Conservation (phyloP, 208 protist species). For the Leishmania major region DNA sequence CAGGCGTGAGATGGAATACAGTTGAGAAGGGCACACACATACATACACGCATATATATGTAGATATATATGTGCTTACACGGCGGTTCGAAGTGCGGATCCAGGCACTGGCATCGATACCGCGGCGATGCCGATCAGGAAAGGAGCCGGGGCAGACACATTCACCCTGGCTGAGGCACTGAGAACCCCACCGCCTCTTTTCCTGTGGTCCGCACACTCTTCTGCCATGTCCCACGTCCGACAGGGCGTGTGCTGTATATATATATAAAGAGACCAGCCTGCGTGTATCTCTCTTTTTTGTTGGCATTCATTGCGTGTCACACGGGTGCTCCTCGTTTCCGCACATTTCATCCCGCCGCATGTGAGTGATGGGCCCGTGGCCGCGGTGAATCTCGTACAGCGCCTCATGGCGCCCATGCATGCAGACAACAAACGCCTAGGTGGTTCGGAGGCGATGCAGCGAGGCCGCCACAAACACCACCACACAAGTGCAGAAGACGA, state of each 20-base stretch:
- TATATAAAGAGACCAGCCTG: neutral
- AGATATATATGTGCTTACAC: no score
- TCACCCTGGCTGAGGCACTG: neutral
- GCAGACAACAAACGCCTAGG: neutral
- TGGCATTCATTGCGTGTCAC: neutral
- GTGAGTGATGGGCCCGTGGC: neutral
- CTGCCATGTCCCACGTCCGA: neutral
- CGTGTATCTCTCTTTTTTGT: neutral
- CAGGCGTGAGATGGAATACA: neutral
- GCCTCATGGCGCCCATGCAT: neutral
- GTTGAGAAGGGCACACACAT: neutral
- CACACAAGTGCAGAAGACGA: neutral
- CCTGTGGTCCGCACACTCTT: neutral
- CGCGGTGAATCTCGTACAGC: no score
- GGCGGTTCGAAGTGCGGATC: neutral
- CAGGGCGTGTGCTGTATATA: neutral
- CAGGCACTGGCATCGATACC: neutral
- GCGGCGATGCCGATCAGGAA: neutral
- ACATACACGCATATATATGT: no score
- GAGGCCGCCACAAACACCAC: neutral
- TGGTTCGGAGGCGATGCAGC: neutral
- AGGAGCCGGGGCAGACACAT: neutral
- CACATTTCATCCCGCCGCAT: neutral
- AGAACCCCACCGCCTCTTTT: neutral
- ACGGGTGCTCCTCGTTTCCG: no score